phyloP scores from a whole-genome alignment of 352 stramenopile genomes.

The Pythium rhizo-oryzae region DNA sequence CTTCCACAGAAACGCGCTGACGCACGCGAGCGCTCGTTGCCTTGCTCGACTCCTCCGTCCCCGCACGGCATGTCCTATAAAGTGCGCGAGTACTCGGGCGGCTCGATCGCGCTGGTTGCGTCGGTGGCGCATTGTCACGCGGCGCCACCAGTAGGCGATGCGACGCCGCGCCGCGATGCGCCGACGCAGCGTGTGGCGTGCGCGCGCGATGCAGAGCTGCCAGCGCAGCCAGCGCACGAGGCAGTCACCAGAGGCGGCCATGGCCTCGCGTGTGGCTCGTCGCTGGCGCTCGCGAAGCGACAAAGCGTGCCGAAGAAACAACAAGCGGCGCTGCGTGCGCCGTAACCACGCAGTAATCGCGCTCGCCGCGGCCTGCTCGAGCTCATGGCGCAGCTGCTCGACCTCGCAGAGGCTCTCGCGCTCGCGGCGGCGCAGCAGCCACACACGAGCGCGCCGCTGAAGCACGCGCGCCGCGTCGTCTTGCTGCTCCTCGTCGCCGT shows the following conservation, averaged over 20 bases:
- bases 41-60: background rate
- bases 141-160: conserved; percentile 19
- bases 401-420: conserved; percentile 14
- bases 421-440: conserved; percentile 20
- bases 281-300: background rate
- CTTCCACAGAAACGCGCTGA: background rate
- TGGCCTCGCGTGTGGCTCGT: background rate
- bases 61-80: background rate
- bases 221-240: background rate
- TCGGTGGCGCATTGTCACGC: background rate
- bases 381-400: conserved; percentile 4
- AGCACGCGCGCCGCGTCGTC: conserved; percentile 10
- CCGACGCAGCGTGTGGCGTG: background rate
- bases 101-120: background rate
- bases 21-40: background rate
- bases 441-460: conserved; percentile 7
- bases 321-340: background rate
- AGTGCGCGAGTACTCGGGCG: background rate
- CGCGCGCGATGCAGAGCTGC: background rate
- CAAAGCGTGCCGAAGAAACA: background rate
- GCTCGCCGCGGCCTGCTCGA: conserved; percentile 13
- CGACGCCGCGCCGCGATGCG: background rate
- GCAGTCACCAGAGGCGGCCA: background rate
- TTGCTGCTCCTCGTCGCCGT: background rate
- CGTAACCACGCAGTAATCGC: conserved; percentile 18